Evolutionary conservation across 805 yeast species (phyloP).

Genomic region (Cyberlindnera lachancei): DNA sequence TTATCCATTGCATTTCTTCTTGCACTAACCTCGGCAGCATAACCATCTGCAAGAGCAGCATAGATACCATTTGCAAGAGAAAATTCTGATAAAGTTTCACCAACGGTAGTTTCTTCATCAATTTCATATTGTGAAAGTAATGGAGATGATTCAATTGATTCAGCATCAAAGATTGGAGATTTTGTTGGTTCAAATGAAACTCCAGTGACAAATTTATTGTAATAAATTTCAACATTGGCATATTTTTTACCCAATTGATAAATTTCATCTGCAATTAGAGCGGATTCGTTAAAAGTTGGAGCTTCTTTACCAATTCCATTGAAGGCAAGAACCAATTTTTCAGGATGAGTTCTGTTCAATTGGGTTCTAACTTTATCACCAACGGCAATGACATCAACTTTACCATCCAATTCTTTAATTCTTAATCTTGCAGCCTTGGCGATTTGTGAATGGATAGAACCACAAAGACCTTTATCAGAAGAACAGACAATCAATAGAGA

Average conservation of each 20-base stretch:
- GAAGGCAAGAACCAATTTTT: slow-evolving; percentile 65
- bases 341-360: slow-evolving; percentile 73
- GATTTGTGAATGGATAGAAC: slow-evolving; percentile 93
- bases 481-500: slow-evolving; percentile 82
- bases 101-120: slow-evolving; percentile 59
- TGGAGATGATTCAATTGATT: slow-evolving; percentile 75
- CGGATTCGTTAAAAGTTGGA: slow-evolving; percentile 87
- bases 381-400: slow-evolving; percentile 73
- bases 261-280: slow-evolving; percentile 83
- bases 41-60: slow-evolving; percentile 94
- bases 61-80: slow-evolving; percentile 84
- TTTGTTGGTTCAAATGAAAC: slow-evolving; percentile 83
- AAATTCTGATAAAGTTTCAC: slow-evolving; percentile 76
- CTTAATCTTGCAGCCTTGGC: slow-evolving; percentile 79
- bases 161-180: slow-evolving; percentile 59
- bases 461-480: slow-evolving; percentile 98
- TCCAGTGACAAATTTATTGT: slow-evolving; percentile 82
- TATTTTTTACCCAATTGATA: slow-evolving; percentile 48
- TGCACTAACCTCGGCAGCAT: slow-evolving; percentile 95
- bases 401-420: slow-evolving; percentile 47
- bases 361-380: slow-evolving; percentile 95
- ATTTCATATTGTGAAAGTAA: slow-evolving; percentile 77
- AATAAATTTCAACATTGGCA: slow-evolving; percentile 71
- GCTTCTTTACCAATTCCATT: slow-evolving; percentile 95
- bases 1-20: slow-evolving; percentile 99